Percentiles rank a stretch among this genome's conserved stretches.
phyloP scores from a whole-genome alignment of 2,329 filamentous ascomycete species.

The Ophiocordyceps camponoti-rufipedis region DNA sequence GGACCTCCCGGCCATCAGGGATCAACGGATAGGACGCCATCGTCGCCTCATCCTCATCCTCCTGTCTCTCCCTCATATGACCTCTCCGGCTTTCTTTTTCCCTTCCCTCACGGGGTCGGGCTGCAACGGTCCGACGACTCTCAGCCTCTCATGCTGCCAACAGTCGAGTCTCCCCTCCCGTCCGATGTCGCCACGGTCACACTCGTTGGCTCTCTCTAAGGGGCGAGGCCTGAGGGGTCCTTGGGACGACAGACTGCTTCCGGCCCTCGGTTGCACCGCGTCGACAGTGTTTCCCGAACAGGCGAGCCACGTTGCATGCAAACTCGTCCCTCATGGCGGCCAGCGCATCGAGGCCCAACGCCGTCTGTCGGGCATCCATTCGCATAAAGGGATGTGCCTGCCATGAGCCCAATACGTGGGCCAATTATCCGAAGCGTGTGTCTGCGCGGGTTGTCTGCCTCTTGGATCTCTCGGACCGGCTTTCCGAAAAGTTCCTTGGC shows the following conservation, averaged over 20 bases:
- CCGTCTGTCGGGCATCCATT: constrained; percentile 11
- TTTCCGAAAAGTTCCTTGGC: neutral
- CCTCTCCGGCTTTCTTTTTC: neutral
- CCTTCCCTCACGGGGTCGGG: neutral
- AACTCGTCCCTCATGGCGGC: constrained; percentile 2
- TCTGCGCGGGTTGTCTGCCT: neutral
- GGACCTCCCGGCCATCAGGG: no score
- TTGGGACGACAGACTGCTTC: neutral
- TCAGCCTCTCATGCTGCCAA: neutral
- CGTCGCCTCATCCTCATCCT: no score
- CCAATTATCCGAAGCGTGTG: constrained; percentile 10
- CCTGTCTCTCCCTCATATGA: neutral
- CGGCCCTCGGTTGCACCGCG: neutral
- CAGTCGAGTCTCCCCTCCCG: neutral
- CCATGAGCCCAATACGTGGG: constrained; percentile 10
- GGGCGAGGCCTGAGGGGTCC: no score
- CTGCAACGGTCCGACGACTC: neutral
- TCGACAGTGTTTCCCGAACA: constrained; percentile 2
- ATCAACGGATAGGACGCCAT: no score
- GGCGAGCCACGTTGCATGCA: constrained; percentile 16
- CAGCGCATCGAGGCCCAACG: constrained; percentile 5
- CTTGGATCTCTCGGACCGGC: neutral
- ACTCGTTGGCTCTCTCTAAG: neutral
- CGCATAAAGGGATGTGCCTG: neutral
- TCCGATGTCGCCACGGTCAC: neutral